Percentiles rank a stretch among this genome's conserved stretches.
Evolutionary conservation across 306 rosid genomes (phyloP).

Genomic region (Rosa multiflora): DNA sequence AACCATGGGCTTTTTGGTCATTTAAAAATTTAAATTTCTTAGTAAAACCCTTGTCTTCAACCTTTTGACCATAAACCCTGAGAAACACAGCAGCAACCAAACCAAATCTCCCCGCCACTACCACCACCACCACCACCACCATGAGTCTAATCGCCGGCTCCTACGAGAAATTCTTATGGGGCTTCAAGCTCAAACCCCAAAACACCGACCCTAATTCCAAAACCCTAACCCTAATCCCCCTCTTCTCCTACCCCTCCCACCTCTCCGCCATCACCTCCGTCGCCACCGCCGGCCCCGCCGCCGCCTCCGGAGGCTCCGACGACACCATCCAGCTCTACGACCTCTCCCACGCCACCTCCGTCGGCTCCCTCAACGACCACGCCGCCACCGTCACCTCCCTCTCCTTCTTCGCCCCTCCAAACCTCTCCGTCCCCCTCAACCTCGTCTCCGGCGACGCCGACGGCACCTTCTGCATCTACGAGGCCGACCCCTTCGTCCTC

Average conservation of each 20-base stretch:
- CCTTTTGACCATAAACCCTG: neutral
- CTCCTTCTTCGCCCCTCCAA: constrained; percentile 65
- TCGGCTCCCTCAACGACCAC: constrained; percentile 81
- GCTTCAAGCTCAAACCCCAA: constrained; percentile 61
- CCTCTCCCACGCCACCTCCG: constrained; percentile 61
- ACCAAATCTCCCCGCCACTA: neutral
- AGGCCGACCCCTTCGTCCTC: constrained; percentile 84
- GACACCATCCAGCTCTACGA: constrained; percentile 89
- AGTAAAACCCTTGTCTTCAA: constrained; percentile 2
- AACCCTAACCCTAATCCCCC: constrained; percentile 50
- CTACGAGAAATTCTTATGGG: constrained; percentile 88
- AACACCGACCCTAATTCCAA: constrained; percentile 18
- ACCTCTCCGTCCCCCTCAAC: constrained; percentile 72
- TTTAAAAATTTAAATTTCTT: neutral
- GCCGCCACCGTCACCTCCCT: constrained; percentile 75
- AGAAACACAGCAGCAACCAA: neutral
- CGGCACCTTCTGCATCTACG: constrained; percentile 66
- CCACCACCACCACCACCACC: neutral
- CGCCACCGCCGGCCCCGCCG: constrained; percentile 66
- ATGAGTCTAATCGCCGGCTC: constrained; percentile 89
- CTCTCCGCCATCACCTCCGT: constrained; percentile 66
- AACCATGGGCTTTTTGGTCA: neutral
- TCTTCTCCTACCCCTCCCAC: constrained; percentile 89
- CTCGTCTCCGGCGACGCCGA: constrained; percentile 84
- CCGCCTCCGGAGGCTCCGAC: constrained; percentile 89